Base-by-base conservation (phyloP, 441 rosid species). In the Populus hybrid region DNA sequence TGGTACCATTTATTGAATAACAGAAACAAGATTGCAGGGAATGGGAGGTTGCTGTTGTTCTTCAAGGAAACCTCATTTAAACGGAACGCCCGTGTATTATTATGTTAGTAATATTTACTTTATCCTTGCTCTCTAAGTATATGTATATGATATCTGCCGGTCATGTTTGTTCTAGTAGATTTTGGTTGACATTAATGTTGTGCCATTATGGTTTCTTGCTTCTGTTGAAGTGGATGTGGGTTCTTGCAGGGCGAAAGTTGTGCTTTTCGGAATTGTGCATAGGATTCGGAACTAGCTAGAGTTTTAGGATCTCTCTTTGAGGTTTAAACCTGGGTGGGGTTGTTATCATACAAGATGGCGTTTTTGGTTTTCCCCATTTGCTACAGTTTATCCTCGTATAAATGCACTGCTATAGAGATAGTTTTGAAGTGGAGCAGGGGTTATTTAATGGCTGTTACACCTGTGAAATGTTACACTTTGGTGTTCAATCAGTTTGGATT, bases 41-140 rank as follows among this genome's bases (percentile, higher is more conserved):
- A 93, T 93, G 98, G 98, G 98, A 83, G 96, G 93, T 74, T 93
- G 96, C 81, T 93, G 96, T 79, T 89, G 90, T 85, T 90, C 98
- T 81, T 87, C 94, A 33, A 84, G 91, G 77, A 89, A 88, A 78
- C 81, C 94, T 35, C 93, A 89, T 84, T 86, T 93, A 31, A 90
- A 87, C 81, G 92, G 92, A 77, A 82, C 97, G 28, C 95, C 98
- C 40, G 86, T 89, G 2, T 93, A 88, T 83, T 93, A 89, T 71
- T 91, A 93, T 84, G 98, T 91, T 75, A 83, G 96, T 88, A 42
- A 64, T 11, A 45, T 66, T 21, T 29, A 80, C 29, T 28, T 28
- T 35, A 56, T 23, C 45, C 63, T 64, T 26, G 5, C 36, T 21
- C 23, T 50, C 28, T 68, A 18, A 3, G 33, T 50, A 26, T 71